These are phyloP conservation scores for Yarrowia bubula DNA, from an alignment of 805 yeast genomes.

Conservation along the genomic window DNA sequence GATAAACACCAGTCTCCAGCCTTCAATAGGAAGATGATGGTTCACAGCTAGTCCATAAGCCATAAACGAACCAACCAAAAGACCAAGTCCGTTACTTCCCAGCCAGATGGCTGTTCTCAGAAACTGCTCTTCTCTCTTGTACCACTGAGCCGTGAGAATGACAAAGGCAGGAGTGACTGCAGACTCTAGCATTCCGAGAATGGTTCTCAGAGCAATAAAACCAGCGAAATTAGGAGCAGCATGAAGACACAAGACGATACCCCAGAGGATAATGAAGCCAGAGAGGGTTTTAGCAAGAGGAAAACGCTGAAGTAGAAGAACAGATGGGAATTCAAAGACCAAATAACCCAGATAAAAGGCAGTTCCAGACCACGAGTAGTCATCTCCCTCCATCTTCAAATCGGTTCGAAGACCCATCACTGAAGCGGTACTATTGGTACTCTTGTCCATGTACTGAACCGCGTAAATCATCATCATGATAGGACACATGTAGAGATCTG, in stretches of 20 bases:
- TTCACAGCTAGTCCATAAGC: constrained; percentile 47
- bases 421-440: constrained; percentile 51
- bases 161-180: constrained; percentile 58
- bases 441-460: constrained; percentile 61
- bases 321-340: constrained; percentile 52
- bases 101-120: constrained; percentile 46
- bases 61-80: constrained; percentile 48
- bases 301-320: constrained; percentile 50
- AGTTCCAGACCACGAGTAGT: constrained; percentile 53
- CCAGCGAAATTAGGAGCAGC: constrained; percentile 49
- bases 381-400: constrained; percentile 46
- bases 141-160: constrained; percentile 58
- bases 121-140: constrained; percentile 50
- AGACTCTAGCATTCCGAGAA: constrained; percentile 54
- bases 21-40: constrained; percentile 38
- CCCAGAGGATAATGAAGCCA: constrained; percentile 59
- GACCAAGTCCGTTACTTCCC: constrained; percentile 46
- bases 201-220: constrained; percentile 48
- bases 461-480: constrained; percentile 50
- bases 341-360: constrained; percentile 66
- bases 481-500: constrained; percentile 53
- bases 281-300: constrained; percentile 56
- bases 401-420: constrained; percentile 51
- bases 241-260: constrained; percentile 52
- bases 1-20: constrained; percentile 57